Conservation (phyloP, 2,329 filamentous ascomycete species). For the Meredithiella fracta region DNA sequence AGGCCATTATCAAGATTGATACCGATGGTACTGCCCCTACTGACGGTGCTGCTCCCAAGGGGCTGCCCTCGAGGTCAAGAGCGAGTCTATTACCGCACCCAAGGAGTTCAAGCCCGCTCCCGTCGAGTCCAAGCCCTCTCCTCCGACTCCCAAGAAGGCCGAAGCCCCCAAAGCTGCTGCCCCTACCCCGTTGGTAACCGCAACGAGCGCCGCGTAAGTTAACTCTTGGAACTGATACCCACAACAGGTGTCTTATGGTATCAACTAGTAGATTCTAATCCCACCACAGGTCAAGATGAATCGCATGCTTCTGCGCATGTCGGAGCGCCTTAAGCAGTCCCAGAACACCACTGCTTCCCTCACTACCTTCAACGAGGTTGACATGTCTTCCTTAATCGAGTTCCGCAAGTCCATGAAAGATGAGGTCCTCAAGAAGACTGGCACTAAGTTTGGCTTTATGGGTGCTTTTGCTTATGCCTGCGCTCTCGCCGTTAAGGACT, state of each 20-base stretch:
- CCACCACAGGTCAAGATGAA: slow-evolving; percentile 89
- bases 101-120: slow-evolving; percentile 13
- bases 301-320: slow-evolving; percentile 93
- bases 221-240: not conserved
- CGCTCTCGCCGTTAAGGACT: slow-evolving; percentile 80
- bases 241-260: not conserved
- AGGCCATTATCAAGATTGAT: slow-evolving; percentile 77
- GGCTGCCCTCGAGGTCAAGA: slow-evolving; percentile 1
- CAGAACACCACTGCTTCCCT: slow-evolving; percentile 96
- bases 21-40: slow-evolving; percentile 31
- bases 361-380: slow-evolving; percentile 97
- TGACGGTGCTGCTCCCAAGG: slow-evolving; percentile 3
- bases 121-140: slow-evolving; percentile 17
- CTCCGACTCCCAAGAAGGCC: slow-evolving; percentile 13
- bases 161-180: slow-evolving; percentile 15
- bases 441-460: slow-evolving; percentile 99
- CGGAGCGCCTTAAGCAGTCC: slow-evolving; percentile 95
- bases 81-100: not conserved
- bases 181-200: slow-evolving; percentile 40
- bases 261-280: slow-evolving; percentile 11
- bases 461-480: slow-evolving; percentile 86
- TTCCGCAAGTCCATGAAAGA: slow-evolving; percentile 97
- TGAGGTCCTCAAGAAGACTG: slow-evolving; percentile 85
- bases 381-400: slow-evolving; percentile 96
- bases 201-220: slow-evolving; percentile 70